These are phyloP conservation scores for Chrysosporium queenslandicum DNA, from an alignment of 2,329 filamentous ascomycete genomes.

Conservation along the genomic window DNA sequence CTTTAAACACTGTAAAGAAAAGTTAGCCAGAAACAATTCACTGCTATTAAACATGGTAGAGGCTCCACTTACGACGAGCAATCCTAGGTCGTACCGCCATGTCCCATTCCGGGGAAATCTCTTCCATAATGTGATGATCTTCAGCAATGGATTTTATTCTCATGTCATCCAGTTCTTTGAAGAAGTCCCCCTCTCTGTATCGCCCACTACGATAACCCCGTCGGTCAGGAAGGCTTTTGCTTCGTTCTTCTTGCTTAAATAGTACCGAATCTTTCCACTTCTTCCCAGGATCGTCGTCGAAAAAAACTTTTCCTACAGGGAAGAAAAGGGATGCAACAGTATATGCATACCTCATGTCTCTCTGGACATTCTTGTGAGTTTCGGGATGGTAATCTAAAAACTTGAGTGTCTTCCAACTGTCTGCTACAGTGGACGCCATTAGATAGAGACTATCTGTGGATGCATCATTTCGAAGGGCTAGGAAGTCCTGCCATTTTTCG, in stretches of 20 bases:
- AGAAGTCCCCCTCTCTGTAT: slow-evolving; percentile 27
- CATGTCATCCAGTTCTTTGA: slow-evolving; percentile 8
- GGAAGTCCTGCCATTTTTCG: slow-evolving; percentile 31
- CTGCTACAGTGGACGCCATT: slow-evolving; percentile 8
- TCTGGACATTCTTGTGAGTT: slow-evolving; percentile 31
- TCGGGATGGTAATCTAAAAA: slow-evolving; percentile 21
- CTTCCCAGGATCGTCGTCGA: slow-evolving; percentile 27
- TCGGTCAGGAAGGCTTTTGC: slow-evolving; percentile 30
- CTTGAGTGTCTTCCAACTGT: slow-evolving; percentile 16
- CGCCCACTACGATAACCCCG: slow-evolving; percentile 33
- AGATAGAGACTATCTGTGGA: slow-evolving; percentile 15
- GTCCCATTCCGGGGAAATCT: slow-evolving; percentile 34
- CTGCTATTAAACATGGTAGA: not conserved
- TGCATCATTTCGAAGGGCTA: slow-evolving; percentile 28
- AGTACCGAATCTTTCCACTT: slow-evolving; percentile 32
- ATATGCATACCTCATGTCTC: slow-evolving; percentile 33
- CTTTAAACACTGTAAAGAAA: slow-evolving; percentile 34
- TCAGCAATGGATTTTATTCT: slow-evolving; percentile 28
- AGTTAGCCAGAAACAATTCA: not conserved
- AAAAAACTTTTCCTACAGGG: slow-evolving; percentile 24
- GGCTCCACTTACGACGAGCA: slow-evolving; percentile 26
- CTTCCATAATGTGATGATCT: slow-evolving; percentile 21
- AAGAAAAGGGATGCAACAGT: slow-evolving; percentile 35
- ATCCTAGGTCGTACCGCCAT: slow-evolving; percentile 35
- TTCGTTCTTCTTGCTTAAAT: slow-evolving; percentile 34